Base-by-base conservation (phyloP, 2,329 filamentous ascomycete species). In the Dactylellina cionopaga region DNA sequence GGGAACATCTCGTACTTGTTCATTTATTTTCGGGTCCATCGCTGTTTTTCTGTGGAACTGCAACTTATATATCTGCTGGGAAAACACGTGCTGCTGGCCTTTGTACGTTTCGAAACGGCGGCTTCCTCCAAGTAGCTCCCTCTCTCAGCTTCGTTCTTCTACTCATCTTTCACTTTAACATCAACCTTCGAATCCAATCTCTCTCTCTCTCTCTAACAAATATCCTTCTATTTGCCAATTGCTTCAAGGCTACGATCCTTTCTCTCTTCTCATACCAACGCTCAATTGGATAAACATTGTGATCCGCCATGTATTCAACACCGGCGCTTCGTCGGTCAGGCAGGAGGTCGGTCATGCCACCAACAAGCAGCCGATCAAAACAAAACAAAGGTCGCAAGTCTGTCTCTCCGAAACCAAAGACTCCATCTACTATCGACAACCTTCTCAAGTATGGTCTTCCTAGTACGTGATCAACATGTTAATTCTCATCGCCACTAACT, bases 271-370 rank as follows among this genome's bases (percentile, higher is more conserved):
- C 29, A 13, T 35, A 22, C 17, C 37, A 47, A 7, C 33, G 4
- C n/a, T 22, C 29, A 15, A 35, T 37, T 9, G 10, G 17, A 54
- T 25, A 41, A 35, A 29, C 22, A 25, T n/a, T n/a, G 11, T 24
- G 4, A 29, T 31, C 15, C 13, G 35, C 24, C 19, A 65, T 70
- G 56, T 49, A 62, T 10, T n/a, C 43, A 15, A 51, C 56, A n/a
- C 49, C 47, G 4, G 56, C 56, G 27, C 47, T 56, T 3, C 65
- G 65, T 35, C 65, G 65, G n/a, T 70, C 65, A 29, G 56, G 35
- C 17, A 70, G 65, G 49, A 70, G 56, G 39, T 55, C n/a, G n/a
- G n/a, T 46, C 17, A 29, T 49, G 22, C 39, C 55, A 24, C 59
- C 46, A 10, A 15, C 54, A 7, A 22, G 47, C 27, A 46, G 31